These are phyloP conservation scores for Gentiana dahurica DNA, from an alignment of 257 asterid species.

Conservation along the genomic window DNA sequence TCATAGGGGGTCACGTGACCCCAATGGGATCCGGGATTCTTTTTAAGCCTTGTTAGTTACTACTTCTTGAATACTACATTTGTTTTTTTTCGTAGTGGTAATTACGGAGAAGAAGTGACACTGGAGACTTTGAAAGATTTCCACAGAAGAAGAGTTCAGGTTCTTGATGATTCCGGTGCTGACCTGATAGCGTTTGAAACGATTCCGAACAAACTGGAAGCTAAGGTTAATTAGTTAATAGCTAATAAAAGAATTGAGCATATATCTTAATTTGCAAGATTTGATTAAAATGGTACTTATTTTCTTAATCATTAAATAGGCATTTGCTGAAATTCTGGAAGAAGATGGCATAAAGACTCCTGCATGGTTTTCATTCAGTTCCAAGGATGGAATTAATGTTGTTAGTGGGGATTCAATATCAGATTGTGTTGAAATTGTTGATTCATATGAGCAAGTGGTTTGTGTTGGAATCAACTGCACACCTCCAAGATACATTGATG, in stretches of 20 bases:
- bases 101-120: conserved; percentile 44
- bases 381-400: conserved; percentile 50
- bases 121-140: conserved; percentile 55
- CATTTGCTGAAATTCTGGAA: conserved; percentile 63
- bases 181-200: conserved; percentile 86
- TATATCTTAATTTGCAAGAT: too few relatives aligned
- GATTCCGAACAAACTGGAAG: conserved; percentile 71
- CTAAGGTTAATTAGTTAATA: conserved; percentile 30
- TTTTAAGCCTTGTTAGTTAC: too few relatives aligned
- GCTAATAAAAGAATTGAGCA: too few relatives aligned
- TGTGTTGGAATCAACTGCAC: conserved; percentile 79
- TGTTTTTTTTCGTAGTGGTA: conserved; percentile 38
- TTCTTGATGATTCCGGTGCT: conserved; percentile 70
- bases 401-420: conserved; percentile 50
- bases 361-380: conserved; percentile 74
- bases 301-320: conserved; percentile 19
- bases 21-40: too few relatives aligned
- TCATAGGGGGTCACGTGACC: not conserved
- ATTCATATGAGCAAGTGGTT: conserved; percentile 40
- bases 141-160: conserved; percentile 73
- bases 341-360: conserved; percentile 47
- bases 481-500: conserved; percentile 58
- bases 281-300: not conserved
- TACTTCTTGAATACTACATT: not conserved
- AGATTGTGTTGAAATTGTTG: conserved; percentile 56